Evolutionary conservation across 257 asterid species (phyloP).

Genomic region (Agastache rugosa): DNA sequence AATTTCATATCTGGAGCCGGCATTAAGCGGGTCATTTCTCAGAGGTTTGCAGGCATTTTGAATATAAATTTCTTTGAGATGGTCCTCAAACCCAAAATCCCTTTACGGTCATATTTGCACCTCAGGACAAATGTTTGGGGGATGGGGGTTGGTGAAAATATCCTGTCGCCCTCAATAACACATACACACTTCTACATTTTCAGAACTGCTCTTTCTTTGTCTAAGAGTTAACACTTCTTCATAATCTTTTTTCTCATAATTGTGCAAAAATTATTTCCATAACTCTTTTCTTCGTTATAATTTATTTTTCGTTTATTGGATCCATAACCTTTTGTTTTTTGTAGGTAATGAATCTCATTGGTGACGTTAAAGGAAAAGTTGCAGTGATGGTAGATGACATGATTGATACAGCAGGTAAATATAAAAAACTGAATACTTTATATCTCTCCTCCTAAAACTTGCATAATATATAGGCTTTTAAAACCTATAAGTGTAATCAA

Average conservation of each 20-base stretch:
- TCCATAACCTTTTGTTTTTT: slow-evolving; percentile 23
- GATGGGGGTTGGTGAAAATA: neutral
- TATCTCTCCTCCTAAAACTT: neutral
- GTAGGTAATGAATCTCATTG: slow-evolving; percentile 94
- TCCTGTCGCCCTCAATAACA: neutral
- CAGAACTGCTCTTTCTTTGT: slow-evolving; percentile 6
- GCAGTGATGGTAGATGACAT: slow-evolving; percentile 98
- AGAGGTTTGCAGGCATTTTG: neutral
- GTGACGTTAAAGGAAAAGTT: slow-evolving; percentile 93
- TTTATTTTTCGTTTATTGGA: slow-evolving; percentile 14
- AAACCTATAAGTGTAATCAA: slow-evolving; percentile 6
- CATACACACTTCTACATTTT: neutral
- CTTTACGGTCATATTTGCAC: neutral
- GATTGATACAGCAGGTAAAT: slow-evolving; percentile 94
- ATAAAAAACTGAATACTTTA: neutral
- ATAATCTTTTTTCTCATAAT: neutral
- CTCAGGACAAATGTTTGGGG: neutral
- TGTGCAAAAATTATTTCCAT: slow-evolving; percentile 14
- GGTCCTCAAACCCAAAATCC: neutral
- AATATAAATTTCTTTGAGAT: neutral
- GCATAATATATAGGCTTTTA: neutral
- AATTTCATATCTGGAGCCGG: neutral
- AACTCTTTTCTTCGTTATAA: slow-evolving; percentile 12
- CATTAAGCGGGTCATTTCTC: neutral
- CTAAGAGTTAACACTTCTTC: neutral